Conservation (phyloP, 2,329 filamentous ascomycete species). For the Whalleya microplaca region DNA sequence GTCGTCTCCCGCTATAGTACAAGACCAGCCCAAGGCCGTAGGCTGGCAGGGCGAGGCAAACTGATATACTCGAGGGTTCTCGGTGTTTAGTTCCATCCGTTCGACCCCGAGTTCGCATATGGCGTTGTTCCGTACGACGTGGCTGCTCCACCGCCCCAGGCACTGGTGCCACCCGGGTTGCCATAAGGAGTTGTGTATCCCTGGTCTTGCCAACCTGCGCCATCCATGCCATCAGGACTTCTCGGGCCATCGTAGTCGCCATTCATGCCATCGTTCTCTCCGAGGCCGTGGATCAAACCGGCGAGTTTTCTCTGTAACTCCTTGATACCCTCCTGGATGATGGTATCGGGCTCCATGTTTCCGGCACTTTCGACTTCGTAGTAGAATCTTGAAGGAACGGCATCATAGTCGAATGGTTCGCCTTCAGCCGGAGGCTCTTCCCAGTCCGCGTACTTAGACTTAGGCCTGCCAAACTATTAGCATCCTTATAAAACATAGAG, state of each 20-base stretch:
- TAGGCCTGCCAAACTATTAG: slow-evolving; percentile 64
- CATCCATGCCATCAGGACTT: slow-evolving; percentile 67
- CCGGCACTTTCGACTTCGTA: slow-evolving; percentile 91
- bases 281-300: slow-evolving; percentile 68
- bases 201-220: slow-evolving; percentile 61
- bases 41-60: not conserved
- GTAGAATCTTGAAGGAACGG: slow-evolving; percentile 84
- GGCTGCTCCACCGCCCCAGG: slow-evolving; percentile 63
- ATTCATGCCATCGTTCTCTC: slow-evolving; percentile 57
- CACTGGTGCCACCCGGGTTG: slow-evolving; percentile 58
- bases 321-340: slow-evolving; percentile 86
- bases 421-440: slow-evolving; percentile 81
- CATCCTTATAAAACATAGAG: not conserved
- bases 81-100: slow-evolving; percentile 47
- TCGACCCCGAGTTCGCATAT: slow-evolving; percentile 55
- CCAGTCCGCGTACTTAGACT: slow-evolving; percentile 77
- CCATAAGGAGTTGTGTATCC: slow-evolving; percentile 74
- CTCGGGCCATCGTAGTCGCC: slow-evolving; percentile 66
- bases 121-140: slow-evolving; percentile 48
- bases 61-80: not conserved
- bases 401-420: slow-evolving; percentile 89
- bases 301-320: slow-evolving; percentile 91
- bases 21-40: not conserved
- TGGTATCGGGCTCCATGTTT: slow-evolving; percentile 84
- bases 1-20: slow-evolving; percentile 21